Base-by-base conservation (phyloP, 805 yeast species). In the Tetrapisispora arboricola region DNA sequence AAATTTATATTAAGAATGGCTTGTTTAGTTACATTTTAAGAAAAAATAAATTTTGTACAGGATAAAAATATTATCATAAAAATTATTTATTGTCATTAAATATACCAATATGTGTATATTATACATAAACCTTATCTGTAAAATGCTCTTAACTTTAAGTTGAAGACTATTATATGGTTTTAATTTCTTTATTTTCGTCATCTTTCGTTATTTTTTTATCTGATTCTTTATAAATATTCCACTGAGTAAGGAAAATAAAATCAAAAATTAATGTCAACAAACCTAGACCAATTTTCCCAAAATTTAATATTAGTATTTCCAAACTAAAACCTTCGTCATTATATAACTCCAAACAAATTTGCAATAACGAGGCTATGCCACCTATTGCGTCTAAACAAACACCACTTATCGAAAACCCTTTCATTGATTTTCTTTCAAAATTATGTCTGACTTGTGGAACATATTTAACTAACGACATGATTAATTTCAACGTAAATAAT, bases 381-480 rank as follows among this genome's bases (percentile, higher is more conserved):
- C 72, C 72, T 8, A 58, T 45, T 13, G 57, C 36, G 49, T 67
- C 72, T 18, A 66, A 43, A 5, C 52, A 39, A 1, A 64, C 63
- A 2, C 69, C 63, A 10, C 85, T 72, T 46, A 90, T 73, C 42
- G 95, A 81, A 51, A 92, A 79, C 1, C 97, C 97, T 42, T 76
- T 72, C 41, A 87, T 87, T 4, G 95, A 82, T 53, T 79, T 76
- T 48, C 95, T 74, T 36, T 67, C 67, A 58, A 78, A 75, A 63
- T 90, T 90, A 55, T 84, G 94, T 43, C 73, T 64, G 40, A 90
- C 82, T 61, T 90, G 98, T 0, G 98, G 98, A 22, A 83, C 61
- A 49, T 75, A 71, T 48, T 75, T 75, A 34, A 71, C 58, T 35
- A 73, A 51, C 25, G 78, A 72, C 64, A 73, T 67, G 13, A 57